Evolutionary conservation across 495 filamentous ascomycete species (phyloP), one percentile per base, ranked within the genome.

Genomic region (Lineolata rhizophorae): DNA sequence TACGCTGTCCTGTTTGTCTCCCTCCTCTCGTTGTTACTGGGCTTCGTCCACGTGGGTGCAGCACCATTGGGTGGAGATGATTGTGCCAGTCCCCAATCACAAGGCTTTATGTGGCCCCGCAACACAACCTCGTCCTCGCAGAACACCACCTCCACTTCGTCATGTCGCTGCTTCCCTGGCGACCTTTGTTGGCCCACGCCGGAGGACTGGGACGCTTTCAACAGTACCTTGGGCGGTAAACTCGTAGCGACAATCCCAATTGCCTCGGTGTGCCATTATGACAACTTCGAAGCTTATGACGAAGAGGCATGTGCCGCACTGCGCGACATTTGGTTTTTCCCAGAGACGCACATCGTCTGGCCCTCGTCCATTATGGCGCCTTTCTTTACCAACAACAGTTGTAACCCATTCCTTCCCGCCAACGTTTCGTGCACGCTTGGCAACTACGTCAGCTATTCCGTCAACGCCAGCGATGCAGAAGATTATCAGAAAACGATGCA

Each of bases 141-240:
- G n/a, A n/a, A n/a, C n/a, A n/a, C n/a, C n/a, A n/a, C n/a, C n/a
- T n/a, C n/a, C n/a, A n/a, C n/a, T n/a, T n/a, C n/a, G n/a, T n/a
- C n/a, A n/a, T n/a, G n/a, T n/a, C n/a, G n/a, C n/a, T n/a, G n/a
- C n/a, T n/a, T n/a, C n/a, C n/a, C n/a, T n/a, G n/a, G n/a, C n/a
- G n/a, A n/a, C n/a, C n/a, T n/a, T n/a, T 45, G 42, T 22, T 45
- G 42, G 42, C 39, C 39, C 1, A 32, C 32, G 12, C 8, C 36
- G 2, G 31, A 10, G 4, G 22, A 42, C 14, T 45, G 42, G 42
- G 22, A 18, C 19, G 20, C 31, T 6, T 45, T 45, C 39, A 46
- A 46, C 25, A 29, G 25, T 13, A 46, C 29, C 26, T 35, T 46
- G 17, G 26, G 34, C 5, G 43, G 43, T 1, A 34, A 38, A 11